A percentile compares a stretch with the other conserved stretches of the same genome.
Evolutionary conservation across 305 asterid species (phyloP).

Genomic region (Plantago rigida): DNA sequence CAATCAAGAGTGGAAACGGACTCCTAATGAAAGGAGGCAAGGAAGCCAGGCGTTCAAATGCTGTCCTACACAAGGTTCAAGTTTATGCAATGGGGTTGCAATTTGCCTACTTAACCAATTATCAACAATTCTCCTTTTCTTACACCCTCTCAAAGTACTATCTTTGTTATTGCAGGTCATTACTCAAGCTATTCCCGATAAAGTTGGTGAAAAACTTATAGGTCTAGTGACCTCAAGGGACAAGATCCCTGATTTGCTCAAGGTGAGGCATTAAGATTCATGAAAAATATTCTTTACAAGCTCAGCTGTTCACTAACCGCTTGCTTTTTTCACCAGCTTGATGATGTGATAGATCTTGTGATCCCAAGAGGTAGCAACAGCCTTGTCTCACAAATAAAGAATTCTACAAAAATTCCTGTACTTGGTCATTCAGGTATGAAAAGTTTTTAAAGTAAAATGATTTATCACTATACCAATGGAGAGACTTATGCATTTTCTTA

Average conservation of each 20-base stretch:
- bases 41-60: slow-evolving; percentile 55
- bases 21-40: slow-evolving; percentile 66
- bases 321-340: slow-evolving; percentile 31
- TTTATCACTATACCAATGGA: neutral
- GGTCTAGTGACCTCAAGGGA: slow-evolving; percentile 58
- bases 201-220: slow-evolving; percentile 49
- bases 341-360: slow-evolving; percentile 47
- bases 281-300: neutral
- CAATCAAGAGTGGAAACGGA: slow-evolving; percentile 66
- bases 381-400: slow-evolving; percentile 44
- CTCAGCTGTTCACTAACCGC: slow-evolving; percentile 1
- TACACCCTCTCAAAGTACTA: neutral
- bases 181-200: slow-evolving; percentile 50
- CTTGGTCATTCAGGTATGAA: slow-evolving; percentile 64
- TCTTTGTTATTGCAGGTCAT: slow-evolving; percentile 33
- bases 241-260: slow-evolving; percentile 61
- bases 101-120: neutral
- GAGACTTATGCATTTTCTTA: slow-evolving; percentile 9
- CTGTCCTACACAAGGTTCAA: slow-evolving; percentile 52
- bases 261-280: slow-evolving; percentile 29
- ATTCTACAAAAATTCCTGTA: slow-evolving; percentile 60
- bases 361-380: slow-evolving; percentile 47
- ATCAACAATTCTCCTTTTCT: neutral
- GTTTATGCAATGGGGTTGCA: neutral
- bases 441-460: neutral